A percentile compares a stretch with the other conserved stretches of the same genome.
Evolutionary conservation across 345 rosid species (phyloP).

Genomic region (Syzygium jambos): DNA sequence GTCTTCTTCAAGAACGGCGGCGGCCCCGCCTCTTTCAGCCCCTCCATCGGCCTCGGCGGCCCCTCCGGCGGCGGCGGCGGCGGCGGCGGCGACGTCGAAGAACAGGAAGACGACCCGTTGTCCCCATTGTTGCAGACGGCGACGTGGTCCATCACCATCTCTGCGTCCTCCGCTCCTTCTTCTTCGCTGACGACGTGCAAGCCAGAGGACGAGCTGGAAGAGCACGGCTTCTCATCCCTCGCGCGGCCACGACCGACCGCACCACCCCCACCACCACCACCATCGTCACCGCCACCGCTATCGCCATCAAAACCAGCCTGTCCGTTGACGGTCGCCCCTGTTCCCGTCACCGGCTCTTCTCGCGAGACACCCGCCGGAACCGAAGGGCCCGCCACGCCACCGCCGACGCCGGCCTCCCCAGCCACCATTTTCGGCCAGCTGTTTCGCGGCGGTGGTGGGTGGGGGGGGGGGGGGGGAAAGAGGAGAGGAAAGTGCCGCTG

Average conservation of each 20-base stretch:
- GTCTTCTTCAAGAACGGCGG: slow-evolving; percentile 51
- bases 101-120: slow-evolving; percentile 2
- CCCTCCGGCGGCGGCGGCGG: slow-evolving; percentile 1
- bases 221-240: background rate
- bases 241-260: background rate
- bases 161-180: background rate
- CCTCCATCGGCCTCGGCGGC: slow-evolving; percentile 42
- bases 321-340: background rate
- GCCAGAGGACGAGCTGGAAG: background rate
- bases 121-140: background rate
- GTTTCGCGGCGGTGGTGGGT: too few relatives aligned
- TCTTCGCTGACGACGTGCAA: background rate
- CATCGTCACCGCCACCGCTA: background rate
- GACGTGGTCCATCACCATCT: background rate
- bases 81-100: slow-evolving; percentile 9
- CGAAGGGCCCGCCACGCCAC: background rate
- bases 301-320: background rate
- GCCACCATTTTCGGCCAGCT: background rate
- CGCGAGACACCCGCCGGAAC: background rate
- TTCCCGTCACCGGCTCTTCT: background rate
- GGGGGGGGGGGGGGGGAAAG: background rate
- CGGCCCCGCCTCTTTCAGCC: slow-evolving; percentile 47
- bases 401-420: background rate
- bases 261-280: background rate
- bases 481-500: background rate